Conservation (phyloP, 441 rosid species). For the Pelargonium myrrhifolium region DNA sequence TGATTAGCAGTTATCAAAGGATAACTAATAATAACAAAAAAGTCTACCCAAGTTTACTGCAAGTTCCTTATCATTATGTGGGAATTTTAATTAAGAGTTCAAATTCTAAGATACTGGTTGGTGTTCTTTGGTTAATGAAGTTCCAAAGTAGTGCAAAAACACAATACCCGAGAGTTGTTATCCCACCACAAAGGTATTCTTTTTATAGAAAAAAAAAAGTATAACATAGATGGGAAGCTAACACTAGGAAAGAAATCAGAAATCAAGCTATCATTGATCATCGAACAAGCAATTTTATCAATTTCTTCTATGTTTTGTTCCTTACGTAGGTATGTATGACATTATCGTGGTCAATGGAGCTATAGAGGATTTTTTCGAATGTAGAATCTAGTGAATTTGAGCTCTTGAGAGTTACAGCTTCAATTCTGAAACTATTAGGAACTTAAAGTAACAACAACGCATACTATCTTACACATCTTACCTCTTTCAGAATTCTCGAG, state of each 20-base stretch:
- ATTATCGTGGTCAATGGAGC: neutral
- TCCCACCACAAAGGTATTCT: neutral
- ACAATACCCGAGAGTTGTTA: neutral
- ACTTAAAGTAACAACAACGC: too few species aligned
- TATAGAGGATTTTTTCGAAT: neutral
- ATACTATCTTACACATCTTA: slow-evolving; percentile 24
- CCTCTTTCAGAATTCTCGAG: slow-evolving; percentile 74
- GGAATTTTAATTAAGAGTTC: neutral
- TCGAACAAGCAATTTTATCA: neutral
- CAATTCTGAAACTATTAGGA: neutral
- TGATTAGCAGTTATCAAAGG: neutral
- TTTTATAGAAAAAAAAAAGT: too few species aligned
- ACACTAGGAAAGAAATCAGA: too few species aligned
- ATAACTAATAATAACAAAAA: neutral
- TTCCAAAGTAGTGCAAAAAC: neutral
- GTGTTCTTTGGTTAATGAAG: neutral
- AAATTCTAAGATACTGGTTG: neutral
- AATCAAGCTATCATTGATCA: neutral
- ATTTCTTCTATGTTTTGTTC: neutral
- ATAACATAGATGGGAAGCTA: too few species aligned
- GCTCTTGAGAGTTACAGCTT: neutral
- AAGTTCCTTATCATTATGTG: neutral
- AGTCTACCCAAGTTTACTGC: neutral
- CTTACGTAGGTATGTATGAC: neutral
- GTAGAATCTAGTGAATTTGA: neutral